Percentiles rank a stretch among this genome's conserved stretches.
Evolutionary conservation across 805 yeast genomes (phyloP).

Genomic region (Yarrowia porcina): DNA sequence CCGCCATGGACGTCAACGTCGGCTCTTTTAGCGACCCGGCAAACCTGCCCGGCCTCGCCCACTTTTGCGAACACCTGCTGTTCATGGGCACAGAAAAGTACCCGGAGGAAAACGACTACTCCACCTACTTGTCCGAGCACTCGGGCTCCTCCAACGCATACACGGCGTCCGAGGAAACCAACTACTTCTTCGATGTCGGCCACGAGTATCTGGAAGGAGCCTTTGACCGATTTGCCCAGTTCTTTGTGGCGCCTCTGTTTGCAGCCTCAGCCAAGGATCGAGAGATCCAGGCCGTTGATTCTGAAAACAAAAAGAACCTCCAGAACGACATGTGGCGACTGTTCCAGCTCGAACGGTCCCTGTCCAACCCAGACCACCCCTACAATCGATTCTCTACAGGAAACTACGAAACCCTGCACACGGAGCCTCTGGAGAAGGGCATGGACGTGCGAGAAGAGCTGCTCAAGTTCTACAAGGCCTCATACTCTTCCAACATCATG

Average conservation of each 20-base stretch:
- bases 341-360: slow-evolving; percentile 74
- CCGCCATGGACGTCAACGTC: slow-evolving; percentile 68
- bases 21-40: slow-evolving; percentile 82
- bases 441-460: slow-evolving; percentile 78
- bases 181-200: slow-evolving; percentile 83
- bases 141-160: slow-evolving; percentile 91
- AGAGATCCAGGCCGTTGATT: slow-evolving; percentile 91
- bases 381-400: slow-evolving; percentile 89
- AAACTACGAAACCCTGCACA: slow-evolving; percentile 68
- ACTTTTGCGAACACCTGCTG: slow-evolving; percentile 79
- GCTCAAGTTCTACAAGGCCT: slow-evolving; percentile 64
- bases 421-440: slow-evolving; percentile 56
- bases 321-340: slow-evolving; percentile 89
- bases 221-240: slow-evolving; percentile 87
- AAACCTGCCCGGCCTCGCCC: slow-evolving; percentile 76
- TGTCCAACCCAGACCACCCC: slow-evolving; percentile 75
- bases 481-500: slow-evolving; percentile 87
- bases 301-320: slow-evolving; percentile 90
- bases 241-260: slow-evolving; percentile 83
- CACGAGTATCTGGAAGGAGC: slow-evolving; percentile 80
- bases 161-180: slow-evolving; percentile 84
- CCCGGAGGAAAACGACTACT: slow-evolving; percentile 71
- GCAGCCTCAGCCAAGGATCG: slow-evolving; percentile 73
- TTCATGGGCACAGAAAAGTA: slow-evolving; percentile 78
- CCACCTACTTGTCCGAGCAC: slow-evolving; percentile 72